Evolutionary conservation across 2,329 filamentous ascomycete species (phyloP).

Genomic region (Diaporthe sp.): DNA sequence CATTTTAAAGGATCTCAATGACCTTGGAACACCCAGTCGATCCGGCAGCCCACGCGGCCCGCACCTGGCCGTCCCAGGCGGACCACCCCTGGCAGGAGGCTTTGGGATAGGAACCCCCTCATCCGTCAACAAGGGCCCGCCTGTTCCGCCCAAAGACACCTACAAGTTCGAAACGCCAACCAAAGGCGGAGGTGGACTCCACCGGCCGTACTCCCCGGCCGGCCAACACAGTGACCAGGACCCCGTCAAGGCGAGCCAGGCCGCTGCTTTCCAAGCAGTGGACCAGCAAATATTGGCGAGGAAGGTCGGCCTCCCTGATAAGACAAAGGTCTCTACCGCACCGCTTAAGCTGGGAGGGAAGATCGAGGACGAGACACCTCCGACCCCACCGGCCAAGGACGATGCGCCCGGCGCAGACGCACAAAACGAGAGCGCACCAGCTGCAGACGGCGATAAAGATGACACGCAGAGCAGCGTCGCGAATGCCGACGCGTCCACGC

Average conservation of each 20-base stretch:
- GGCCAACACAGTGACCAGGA: slow-evolving; percentile 46
- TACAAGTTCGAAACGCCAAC: slow-evolving; percentile 53
- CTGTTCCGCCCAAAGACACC: slow-evolving; percentile 59
- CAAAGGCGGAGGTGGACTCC: slow-evolving; percentile 46
- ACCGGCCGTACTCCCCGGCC: slow-evolving; percentile 58
- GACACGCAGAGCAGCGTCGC: slow-evolving; percentile 29
- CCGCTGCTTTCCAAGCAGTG: slow-evolving; percentile 72
- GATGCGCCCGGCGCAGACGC: slow-evolving; percentile 24
- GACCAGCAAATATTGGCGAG: slow-evolving; percentile 73
- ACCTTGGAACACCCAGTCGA: slow-evolving; percentile 68
- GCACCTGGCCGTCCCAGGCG: slow-evolving; percentile 54
- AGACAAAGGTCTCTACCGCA: slow-evolving; percentile 58
- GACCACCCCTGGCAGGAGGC: slow-evolving; percentile 42
- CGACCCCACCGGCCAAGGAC: slow-evolving; percentile 40
- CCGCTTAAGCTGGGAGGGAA: slow-evolving; percentile 60
- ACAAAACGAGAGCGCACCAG: background rate
- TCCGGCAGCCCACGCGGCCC: slow-evolving; percentile 64
- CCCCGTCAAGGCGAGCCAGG: slow-evolving; percentile 62
- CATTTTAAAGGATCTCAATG: slow-evolving; percentile 72
- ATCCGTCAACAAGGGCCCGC: slow-evolving; percentile 50
- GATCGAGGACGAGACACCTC: slow-evolving; percentile 41
- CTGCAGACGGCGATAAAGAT: slow-evolving; percentile 37
- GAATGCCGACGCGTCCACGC: slow-evolving; percentile 3
- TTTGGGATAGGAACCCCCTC: slow-evolving; percentile 51
- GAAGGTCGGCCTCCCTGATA: slow-evolving; percentile 64